These are phyloP conservation scores for Pachysandra terminalis DNA, from an alignment of 164 flowering plant species.

Conservation along the genomic window DNA sequence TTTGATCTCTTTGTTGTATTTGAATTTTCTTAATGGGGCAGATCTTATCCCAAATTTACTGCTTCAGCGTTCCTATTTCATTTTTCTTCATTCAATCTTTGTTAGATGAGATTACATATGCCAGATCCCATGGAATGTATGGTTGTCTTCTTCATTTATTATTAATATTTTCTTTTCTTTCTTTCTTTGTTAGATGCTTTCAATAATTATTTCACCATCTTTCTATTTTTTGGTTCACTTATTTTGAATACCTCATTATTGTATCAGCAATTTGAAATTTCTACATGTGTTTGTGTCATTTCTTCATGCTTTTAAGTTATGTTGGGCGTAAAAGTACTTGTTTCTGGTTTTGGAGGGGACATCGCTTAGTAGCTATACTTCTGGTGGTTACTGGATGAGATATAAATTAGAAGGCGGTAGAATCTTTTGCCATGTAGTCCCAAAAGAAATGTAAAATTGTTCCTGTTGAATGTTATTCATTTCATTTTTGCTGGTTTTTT, in stretches of 20 bases:
- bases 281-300: background rate
- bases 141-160: background rate
- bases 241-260: background rate
- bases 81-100: background rate
- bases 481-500: too few species aligned
- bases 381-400: background rate
- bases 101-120: background rate
- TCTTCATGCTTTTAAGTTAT: background rate
- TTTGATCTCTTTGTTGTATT: too few species aligned
- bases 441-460: too few species aligned
- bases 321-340: background rate
- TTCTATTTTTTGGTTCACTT: background rate
- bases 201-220: background rate
- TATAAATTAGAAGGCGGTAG: too few species aligned
- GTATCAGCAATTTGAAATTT: background rate
- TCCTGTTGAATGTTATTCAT: too few species aligned
- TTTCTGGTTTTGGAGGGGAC: background rate
- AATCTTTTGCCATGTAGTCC: too few species aligned
- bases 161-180: too few species aligned
- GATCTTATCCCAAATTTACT: background rate
- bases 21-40: background rate
- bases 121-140: background rate
- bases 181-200: background rate
- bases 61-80: background rate
- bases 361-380: background rate